Percentiles rank a stretch among this genome's conserved stretches.
Conservation (phyloP, 441 rosid genomes). For the Iberis amara region DNA sequence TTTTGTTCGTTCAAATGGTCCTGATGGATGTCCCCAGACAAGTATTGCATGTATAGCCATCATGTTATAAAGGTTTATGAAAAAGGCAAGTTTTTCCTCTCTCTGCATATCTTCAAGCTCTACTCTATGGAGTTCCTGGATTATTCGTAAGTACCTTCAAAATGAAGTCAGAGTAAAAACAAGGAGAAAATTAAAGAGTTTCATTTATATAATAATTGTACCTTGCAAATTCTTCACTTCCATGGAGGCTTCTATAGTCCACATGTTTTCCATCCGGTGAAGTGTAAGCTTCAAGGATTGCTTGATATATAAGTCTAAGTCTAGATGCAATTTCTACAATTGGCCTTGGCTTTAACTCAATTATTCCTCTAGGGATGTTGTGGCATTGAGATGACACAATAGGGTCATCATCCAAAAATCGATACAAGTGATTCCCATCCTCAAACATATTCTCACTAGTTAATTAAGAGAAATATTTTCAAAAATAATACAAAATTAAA, state of each 20-base stretch:
- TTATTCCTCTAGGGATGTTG: slow-evolving; percentile 76
- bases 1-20: slow-evolving; percentile 66
- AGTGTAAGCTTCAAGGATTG: slow-evolving; percentile 68
- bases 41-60: slow-evolving; percentile 82
- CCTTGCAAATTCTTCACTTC: slow-evolving; percentile 95
- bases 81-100: slow-evolving; percentile 79
- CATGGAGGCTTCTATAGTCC: slow-evolving; percentile 80
- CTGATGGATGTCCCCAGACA: slow-evolving; percentile 60
- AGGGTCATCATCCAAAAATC: slow-evolving; percentile 73
- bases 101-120: slow-evolving; percentile 53
- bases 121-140: slow-evolving; percentile 78
- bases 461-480: neutral
- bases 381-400: slow-evolving; percentile 66
- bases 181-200: neutral
- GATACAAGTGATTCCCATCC: slow-evolving; percentile 75
- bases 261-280: slow-evolving; percentile 77
- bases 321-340: slow-evolving; percentile 62
- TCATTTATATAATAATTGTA: neutral
- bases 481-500: neutral
- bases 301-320: slow-evolving; percentile 55
- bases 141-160: slow-evolving; percentile 61
- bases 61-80: slow-evolving; percentile 77
- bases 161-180: neutral
- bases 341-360: slow-evolving; percentile 67
- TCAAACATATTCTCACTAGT: slow-evolving; percentile 73